A percentile compares a stretch with the other conserved stretches of the same genome.
Conservation (phyloP, 805 yeast species). For the Zygoascus biomembranicola region DNA sequence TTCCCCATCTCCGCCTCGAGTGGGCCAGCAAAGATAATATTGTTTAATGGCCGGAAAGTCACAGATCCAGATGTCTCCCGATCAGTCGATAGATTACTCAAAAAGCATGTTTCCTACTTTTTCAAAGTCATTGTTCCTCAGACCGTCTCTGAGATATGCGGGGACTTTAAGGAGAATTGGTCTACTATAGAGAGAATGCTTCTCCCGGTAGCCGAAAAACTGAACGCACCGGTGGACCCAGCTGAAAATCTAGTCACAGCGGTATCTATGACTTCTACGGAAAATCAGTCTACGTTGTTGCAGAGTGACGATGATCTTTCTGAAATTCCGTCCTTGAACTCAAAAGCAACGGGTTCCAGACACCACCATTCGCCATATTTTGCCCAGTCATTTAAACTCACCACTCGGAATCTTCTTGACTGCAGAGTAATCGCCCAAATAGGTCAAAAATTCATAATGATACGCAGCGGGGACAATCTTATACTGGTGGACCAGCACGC, state of each 20-base stretch:
- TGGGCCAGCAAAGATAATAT: background rate
- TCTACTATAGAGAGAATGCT: background rate
- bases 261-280: too few relatives aligned
- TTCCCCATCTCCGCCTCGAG: background rate
- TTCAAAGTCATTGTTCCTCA: background rate
- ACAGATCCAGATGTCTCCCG: background rate
- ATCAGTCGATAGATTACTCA: background rate
- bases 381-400: constrained; percentile 3
- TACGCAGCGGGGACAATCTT: constrained; percentile 26
- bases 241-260: too few relatives aligned
- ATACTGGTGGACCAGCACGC: constrained; percentile 73
- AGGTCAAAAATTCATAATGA: constrained; percentile 55
- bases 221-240: background rate
- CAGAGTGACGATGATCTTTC: background rate
- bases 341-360: constrained; percentile 2
- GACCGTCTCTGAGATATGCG: background rate
- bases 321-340: background rate
- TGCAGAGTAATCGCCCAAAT: constrained; percentile 37
- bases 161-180: background rate
- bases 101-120: background rate
- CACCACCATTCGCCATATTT: background rate
- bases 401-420: constrained; percentile 4
- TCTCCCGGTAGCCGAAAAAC: background rate
- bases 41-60: background rate
- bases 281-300: too few relatives aligned